Base-by-base conservation (phyloP, 805 yeast species). In the Tetrapisispora phaffii region DNA sequence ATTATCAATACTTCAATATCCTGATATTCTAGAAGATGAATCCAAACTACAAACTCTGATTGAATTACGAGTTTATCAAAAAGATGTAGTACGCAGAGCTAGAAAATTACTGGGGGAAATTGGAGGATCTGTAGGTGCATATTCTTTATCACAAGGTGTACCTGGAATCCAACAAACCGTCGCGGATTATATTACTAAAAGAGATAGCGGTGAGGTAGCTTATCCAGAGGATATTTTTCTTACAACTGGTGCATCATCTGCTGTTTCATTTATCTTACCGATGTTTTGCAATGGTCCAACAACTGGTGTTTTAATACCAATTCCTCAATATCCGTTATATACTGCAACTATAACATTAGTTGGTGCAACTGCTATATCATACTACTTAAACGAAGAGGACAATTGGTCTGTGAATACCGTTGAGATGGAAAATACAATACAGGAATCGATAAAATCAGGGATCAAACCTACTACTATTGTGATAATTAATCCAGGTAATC, bases 401-500 rank as follows among this genome's bases (percentile, higher is more conserved):
- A 74, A 77, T 54, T 93, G 99, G 99, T 79, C 89, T 28, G 79
- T 93, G 7, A 78, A 85, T 56, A 75, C 93, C 2, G 58, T 65
- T 7, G 82, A 79, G 57, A 77, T 87, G 55, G 77, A 77, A 51
- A 47, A 62, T 0, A 69, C 76, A 39, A 75, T 83, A 41, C 55
- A 63, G 20, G 70, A 74, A 17, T 70, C 84, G 19, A 50, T 65
- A 1, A 61, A 62, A 6, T 66, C 76, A 22, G 86, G 85, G 1
- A 64, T 85, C 24, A 70, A 65, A 10, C 82, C 93, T 51, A 77
- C 85, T 54, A 80, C 90, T 46, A 68, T 93, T 46, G 97, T 90
- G 2, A 84, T 93, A 16, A 93, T 93, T 59, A 93, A 93, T 68
- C 99, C 99, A 1, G 97, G 98, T 45, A 93, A 93, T 67, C 99